Evolutionary conservation across 78 protist species (phyloP).

Genomic region (Speleostelium caveatum): DNA sequence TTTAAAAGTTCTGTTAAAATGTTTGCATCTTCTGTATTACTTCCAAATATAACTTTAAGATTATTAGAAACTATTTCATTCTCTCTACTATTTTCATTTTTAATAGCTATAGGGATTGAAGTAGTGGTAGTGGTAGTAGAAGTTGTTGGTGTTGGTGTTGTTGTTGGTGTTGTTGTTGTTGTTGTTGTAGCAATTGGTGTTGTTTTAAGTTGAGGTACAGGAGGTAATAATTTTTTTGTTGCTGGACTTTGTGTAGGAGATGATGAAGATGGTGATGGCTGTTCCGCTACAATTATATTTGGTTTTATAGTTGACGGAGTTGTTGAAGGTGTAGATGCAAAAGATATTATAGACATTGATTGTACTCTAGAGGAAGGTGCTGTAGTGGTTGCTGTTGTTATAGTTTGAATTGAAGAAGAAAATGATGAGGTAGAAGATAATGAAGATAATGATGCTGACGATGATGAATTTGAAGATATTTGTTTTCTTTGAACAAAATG

Average conservation of each 20-base stretch:
- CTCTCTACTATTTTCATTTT: neutral
- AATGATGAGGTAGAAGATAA: neutral
- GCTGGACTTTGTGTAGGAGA: neutral
- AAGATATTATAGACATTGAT: neutral
- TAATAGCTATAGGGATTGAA: neutral
- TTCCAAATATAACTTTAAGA: no score
- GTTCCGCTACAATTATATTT: neutral
- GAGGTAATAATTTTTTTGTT: neutral
- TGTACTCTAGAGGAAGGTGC: neutral
- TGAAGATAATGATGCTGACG: neutral
- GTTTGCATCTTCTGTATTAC: neutral
- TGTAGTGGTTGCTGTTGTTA: neutral
- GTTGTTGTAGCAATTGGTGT: neutral
- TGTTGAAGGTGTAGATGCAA: neutral
- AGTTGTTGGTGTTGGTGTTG: neutral
- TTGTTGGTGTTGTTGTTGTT: neutral
- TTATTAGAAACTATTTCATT: no score
- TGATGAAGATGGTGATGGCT: neutral
- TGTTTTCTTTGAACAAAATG: constrained; percentile 9
- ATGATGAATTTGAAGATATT: neutral
- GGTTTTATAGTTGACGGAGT: neutral
- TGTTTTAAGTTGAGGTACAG: neutral
- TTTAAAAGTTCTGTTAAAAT: neutral
- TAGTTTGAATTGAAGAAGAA: neutral
- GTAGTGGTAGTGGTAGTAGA: neutral